Evolutionary conservation across 31 red algal genomes (phyloP), one percentile per base, ranked within the genome.

Genomic region (Endocladia muricata): DNA sequence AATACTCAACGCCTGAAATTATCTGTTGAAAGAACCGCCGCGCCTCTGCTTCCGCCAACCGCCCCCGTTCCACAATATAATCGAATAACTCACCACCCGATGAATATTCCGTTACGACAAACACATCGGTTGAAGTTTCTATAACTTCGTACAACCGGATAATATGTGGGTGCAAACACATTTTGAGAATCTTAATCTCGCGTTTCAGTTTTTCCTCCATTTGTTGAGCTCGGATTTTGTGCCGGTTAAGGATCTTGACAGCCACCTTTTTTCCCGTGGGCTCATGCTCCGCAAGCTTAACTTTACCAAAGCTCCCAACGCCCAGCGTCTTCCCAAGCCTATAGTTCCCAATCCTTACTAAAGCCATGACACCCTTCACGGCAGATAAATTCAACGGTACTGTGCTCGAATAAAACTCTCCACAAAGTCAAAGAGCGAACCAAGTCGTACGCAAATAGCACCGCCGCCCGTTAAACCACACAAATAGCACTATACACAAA

Each of bases 101-200:
- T 3, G 83, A 88, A 41, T 90, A 95, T 78, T 98, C 96, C 1
- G 88, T 98, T 47, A 98, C 83, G 22, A 98, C 88, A 59, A 76
- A 98, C 1, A 98, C 86, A 72, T 98, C 96, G 1, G 76, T 93
- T 2, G 96, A 74, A 8, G 91, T 92, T 57, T 98, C 96, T 59
- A 98, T 98, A 6, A 98, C 96, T 65, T 98, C 96, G 56, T 98
- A 98, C 22, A 98, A 70, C 4, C 88, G 88, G 72, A 98, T 93
- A 54, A 98, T 88, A 64, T 98, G 96, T 19, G 92, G 92, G 55
- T 98, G 96, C 55, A 83, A 82, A 42, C 93, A 89, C 30, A 95
- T 49, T 51, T 91, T 91, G 8, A 98, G 70, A 57, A 98, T 98
- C 55, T 91, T 90, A 37, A 98, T 98, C 73, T 98, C 96, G 2